phyloP scores from a whole-genome alignment of 148 eudicot genomes.

The Vaccinium corymbosum region DNA sequence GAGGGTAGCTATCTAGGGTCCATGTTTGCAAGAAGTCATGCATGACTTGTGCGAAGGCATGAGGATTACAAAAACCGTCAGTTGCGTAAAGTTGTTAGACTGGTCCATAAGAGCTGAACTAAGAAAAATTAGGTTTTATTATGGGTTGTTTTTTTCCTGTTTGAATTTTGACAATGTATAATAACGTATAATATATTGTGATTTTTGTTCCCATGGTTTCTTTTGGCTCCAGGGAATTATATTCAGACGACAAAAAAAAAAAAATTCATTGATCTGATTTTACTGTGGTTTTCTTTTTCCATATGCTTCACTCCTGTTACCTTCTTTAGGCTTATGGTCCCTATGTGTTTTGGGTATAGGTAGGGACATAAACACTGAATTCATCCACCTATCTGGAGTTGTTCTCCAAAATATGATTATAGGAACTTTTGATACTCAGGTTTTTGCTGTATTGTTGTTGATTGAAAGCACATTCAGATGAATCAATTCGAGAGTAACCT shows the following conservation, averaged over 20 bases:
- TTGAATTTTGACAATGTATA: no score
- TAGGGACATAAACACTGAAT: not conserved
- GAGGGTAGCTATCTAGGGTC: not conserved
- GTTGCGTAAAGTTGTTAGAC: no score
- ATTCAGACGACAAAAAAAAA: no score
- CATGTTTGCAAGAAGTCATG: not conserved
- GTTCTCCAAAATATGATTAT: not conserved
- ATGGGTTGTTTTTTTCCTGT: not conserved
- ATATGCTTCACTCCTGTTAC: not conserved
- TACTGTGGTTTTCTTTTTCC: not conserved
- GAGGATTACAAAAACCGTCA: no score
- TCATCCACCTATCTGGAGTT: conserved; percentile 7
- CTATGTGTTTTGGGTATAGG: not conserved
- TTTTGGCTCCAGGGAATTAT: not conserved
- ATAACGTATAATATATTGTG: not conserved
- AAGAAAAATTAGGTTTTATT: not conserved
- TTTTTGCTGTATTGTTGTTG: not conserved
- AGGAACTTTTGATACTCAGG: not conserved
- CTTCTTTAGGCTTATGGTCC: not conserved
- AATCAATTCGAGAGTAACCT: not conserved
- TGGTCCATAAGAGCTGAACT: no score
- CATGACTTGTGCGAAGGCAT: not conserved
- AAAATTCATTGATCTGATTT: not conserved
- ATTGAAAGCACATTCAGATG: not conserved
- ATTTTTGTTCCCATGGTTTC: not conserved